Percentiles rank a stretch among this genome's conserved stretches.
phyloP scores from a whole-genome alignment of 1,284 basidiomycete species.

The Cryptococcus wingfieldii region DNA sequence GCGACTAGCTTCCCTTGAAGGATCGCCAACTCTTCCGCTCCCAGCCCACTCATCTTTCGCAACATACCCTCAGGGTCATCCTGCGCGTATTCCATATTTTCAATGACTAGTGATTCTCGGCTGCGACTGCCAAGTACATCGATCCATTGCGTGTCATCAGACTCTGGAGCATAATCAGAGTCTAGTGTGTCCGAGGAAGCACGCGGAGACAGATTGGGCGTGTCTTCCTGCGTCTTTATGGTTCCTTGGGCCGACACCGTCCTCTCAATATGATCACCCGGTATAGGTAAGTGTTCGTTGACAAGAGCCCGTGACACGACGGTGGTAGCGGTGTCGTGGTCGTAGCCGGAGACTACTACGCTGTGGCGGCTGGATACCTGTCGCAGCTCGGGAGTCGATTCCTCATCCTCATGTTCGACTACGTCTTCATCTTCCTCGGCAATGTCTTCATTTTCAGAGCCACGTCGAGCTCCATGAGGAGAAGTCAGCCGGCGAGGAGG shows the following conservation, averaged over 20 bases:
- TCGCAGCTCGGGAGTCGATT: constrained; percentile 8
- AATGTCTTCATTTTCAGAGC: constrained; percentile 7
- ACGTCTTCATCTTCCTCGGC: constrained; percentile 18
- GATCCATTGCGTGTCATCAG: constrained; percentile 4
- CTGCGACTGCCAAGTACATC: constrained; percentile 1
- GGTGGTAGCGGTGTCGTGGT: constrained; percentile 1
- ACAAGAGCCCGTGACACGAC: not conserved
- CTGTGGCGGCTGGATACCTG: constrained; percentile 12
- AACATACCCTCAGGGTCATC: constrained; percentile 16
- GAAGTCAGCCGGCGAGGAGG: constrained; percentile 1
- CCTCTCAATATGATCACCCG: constrained; percentile 4
- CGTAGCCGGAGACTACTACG: constrained; percentile 13
- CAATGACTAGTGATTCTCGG: not conserved
- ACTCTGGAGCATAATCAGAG: constrained; percentile 11
- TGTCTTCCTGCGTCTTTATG: constrained; percentile 3
- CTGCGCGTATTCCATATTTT: too few species aligned
- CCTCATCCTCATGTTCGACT: not conserved
- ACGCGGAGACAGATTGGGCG: constrained; percentile 1
- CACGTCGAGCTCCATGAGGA: not conserved
- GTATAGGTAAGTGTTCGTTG: not conserved
- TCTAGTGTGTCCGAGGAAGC: constrained; percentile 5
- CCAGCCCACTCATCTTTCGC: constrained; percentile 29
- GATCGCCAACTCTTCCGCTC: constrained; percentile 29
- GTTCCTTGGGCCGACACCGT: constrained; percentile 9
- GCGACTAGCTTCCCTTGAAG: constrained; percentile 37